Base-by-base conservation (phyloP, 73 alveolate genomes). In the Durusdinium trenchii region DNA sequence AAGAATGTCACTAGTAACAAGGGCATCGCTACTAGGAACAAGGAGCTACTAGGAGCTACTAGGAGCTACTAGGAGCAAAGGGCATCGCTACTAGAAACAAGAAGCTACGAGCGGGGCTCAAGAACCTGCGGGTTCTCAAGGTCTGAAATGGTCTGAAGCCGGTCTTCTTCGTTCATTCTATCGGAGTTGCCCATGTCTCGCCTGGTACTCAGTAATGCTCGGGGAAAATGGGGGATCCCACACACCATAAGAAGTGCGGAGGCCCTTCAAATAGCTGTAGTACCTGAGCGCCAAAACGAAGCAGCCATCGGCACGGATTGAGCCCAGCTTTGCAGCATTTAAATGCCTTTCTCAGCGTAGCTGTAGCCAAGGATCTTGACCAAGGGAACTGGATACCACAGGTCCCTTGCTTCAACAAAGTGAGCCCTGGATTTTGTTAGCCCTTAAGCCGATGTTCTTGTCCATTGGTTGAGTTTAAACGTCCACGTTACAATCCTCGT, bases 181-280 rank as follows among this genome's bases (percentile, higher is more conserved):
- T 57, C 30, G 3, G 73, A 23, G 73, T 60, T 32, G 3, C 30
- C n/a, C 42, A 32, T 32, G 18, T 32, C 36, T 9, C 14, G 73
- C 96, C 96, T 89, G 96, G 78, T 89, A 89, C 86, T 47, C 35
- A 40, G 96, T 64, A 52, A 62, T 54, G 78, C 64, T 89, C 69
- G 96, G 26, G 32, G 38, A 30, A 42, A 89, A 89, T 67, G 76
- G 67, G 67, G 71, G 52, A 38, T 89, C 96, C 96, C 96, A 89
- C 50, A 46, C 45, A 50, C 96, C 96, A 43, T 45, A 67, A 2
- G 96, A 89, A 2, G 67, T 89, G 48, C 96, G 96, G 67, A 89
- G 28, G 86, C 47, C 69, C 62, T 89, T 50, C 67, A 89, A 48
- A 38, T 32, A 51, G 96, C 96, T 89, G 86, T 89, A 89, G 96